Conservation (phyloP, 169 alveolate genomes). For the Eimeria sp. region DNA sequence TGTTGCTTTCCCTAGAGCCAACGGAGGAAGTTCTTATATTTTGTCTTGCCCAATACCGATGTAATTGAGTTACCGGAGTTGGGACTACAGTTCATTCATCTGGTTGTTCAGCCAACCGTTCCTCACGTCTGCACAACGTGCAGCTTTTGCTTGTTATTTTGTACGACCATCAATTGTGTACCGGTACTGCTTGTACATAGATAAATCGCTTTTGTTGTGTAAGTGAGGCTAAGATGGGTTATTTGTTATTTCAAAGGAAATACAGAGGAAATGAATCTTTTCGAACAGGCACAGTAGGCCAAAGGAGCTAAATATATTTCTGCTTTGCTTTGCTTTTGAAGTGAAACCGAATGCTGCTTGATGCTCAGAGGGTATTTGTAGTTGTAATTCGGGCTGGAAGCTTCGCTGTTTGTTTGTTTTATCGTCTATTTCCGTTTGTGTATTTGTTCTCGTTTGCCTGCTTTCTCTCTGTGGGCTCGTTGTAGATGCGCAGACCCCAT, state of each 20-base stretch:
- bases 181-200: neutral
- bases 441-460: neutral
- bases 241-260: neutral
- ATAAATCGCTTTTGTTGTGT: neutral
- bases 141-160: neutral
- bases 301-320: neutral
- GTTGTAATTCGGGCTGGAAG: too few species aligned
- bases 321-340: neutral
- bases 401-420: neutral
- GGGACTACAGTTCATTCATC: too few species aligned
- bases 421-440: neutral
- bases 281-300: neutral
- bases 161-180: neutral
- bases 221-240: neutral
- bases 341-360: too few species aligned
- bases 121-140: too few species aligned
- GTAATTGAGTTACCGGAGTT: too few species aligned
- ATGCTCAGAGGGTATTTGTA: too few species aligned
- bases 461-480: neutral
- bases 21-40: too few species aligned
- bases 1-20: neutral
- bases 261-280: neutral
- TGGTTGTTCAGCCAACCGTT: too few species aligned
- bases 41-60: too few species aligned
- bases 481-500: slow-evolving; percentile 56